Evolutionary conservation across 306 rosid genomes (phyloP), one percentile per base, ranked within the genome.

Genomic region (Nissolia schottii): DNA sequence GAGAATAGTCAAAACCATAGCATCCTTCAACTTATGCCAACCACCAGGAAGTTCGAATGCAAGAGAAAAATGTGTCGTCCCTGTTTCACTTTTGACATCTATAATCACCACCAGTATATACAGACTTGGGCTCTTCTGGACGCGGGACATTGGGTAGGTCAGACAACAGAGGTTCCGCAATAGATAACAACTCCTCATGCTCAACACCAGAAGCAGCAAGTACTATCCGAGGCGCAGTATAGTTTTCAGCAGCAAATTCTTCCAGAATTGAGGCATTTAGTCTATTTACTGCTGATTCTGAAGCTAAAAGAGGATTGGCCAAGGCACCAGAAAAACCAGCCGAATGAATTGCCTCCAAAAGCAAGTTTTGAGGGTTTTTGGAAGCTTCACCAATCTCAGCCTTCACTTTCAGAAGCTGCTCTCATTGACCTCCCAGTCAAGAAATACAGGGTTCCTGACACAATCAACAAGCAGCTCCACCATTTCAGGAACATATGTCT

Each of bases 21-120:
- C 92, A 64, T 91, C 99, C 87, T 85, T 91, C 89, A 87, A 85
- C 62, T 88, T 86, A 49, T 72, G 90, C 99, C 97, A 94, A 45
- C 99, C 99, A 53, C 97, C 96, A 28, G 90, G 99, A 64, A 94
- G 90, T 85, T 91, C 97, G 81, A 91, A 91, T 65, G 92, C 97
- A 64, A 94, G 95, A 77, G 97, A 95, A 86, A 89, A 86, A 84
- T 91, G 97, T 58, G 97, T 87, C 79, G 62, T 87, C 88, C 91
- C 97, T 34, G 91, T 70, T 80, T 89, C 91, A 77, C 76, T 85
- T n/a, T 75, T 91, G 96, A 82, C 86, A 81, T 46, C 97, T 88
- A 83, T 85, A 91, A 76, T 91, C 98, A 77, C 98, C 98, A 70
- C 98, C 98, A 3, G 81, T 83, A 67, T 91, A 91, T 66, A 79